Base-by-base conservation (phyloP, 176 grass and related monocot species). In the Thalia dealbata region DNA sequence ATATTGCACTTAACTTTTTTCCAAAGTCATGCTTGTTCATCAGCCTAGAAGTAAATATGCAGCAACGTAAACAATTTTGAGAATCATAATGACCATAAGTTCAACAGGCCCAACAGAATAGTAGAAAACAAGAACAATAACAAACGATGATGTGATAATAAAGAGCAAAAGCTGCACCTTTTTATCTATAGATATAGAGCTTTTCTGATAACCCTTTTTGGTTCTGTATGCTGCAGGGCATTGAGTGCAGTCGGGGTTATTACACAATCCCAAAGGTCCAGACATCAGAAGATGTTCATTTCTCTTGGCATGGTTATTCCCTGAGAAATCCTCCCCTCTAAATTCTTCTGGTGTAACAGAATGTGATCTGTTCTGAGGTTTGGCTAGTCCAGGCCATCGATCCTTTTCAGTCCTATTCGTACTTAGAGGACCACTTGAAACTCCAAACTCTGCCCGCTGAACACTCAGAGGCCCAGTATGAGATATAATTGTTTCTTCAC, bases 211-310 rank as follows among this genome's bases (percentile, higher is more conserved):
- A 77, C 78, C 77, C 23, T 24, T 85, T 80, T 84, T 90, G 25
- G 84, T 87, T 83, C 88, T 97, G 80, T 82, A 97, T 67, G 85
- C 87, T 30, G 93, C 75, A 75, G 93, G 89, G 61, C 93, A 97
- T 42, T 90, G 69, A 41, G 91, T 86, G 75, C 89, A 97, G 35
- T 97, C 93, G 4, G 93, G 87, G 70, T 97, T 75, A 75, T 97
- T 86, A 50, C 93, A 97, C 68, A 90, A 81, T 3, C 93, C 89
- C 61, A 97, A 80, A 78, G 93, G 93, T 21, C 89, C 93, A 52
- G 93, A 97, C 82, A 82, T 92, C 84, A 96, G 64, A 62, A 97
- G 80, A 56, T 97, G 82, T 71, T 92, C 87, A 76, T 97, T 92
- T 76, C 67, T 90, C 42, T 27, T 75, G n/a, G 74, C 22, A 67